These are phyloP conservation scores for Echeveria elegans DNA, from an alignment of 164 flowering plant genomes.

Conservation along the genomic window DNA sequence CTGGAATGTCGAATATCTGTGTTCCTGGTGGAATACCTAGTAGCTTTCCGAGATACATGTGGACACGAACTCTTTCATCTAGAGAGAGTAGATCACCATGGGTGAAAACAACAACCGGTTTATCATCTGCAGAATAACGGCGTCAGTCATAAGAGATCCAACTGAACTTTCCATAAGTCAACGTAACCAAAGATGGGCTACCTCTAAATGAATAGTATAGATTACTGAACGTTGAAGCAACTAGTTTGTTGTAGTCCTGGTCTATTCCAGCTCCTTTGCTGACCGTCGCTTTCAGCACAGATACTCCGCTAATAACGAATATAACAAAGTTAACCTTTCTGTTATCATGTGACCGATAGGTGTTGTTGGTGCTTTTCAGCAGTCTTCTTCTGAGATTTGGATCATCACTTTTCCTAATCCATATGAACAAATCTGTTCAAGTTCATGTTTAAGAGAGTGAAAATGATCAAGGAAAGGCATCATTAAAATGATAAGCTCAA, in stretches of 20 bases:
- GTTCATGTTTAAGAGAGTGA: background rate
- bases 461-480: background rate
- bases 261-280: conserved; percentile 17
- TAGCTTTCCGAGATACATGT: conserved; percentile 57
- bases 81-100: conserved; percentile 71
- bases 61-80: conserved; percentile 45
- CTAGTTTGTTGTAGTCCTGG: conserved; percentile 17
- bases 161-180: background rate
- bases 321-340: conserved; percentile 65
- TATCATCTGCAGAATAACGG: conserved; percentile 58
- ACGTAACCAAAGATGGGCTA: conserved; percentile 10
- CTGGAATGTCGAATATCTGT: conserved; percentile 88
- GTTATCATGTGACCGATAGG: conserved; percentile 11
- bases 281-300: conserved; percentile 49
- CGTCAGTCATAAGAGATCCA: background rate
- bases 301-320: conserved; percentile 63
- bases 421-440: conserved; percentile 5
- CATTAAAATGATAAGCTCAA: background rate
- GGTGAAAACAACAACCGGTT: conserved; percentile 68
- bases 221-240: conserved; percentile 32
- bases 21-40: conserved; percentile 59
- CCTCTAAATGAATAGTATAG: conserved; percentile 71
- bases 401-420: conserved; percentile 45
- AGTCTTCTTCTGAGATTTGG: conserved; percentile 20
- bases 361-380: conserved; percentile 28